Evolutionary conservation across 2,329 filamentous ascomycete genomes (phyloP).

Genomic region (Fusarium coicis): DNA sequence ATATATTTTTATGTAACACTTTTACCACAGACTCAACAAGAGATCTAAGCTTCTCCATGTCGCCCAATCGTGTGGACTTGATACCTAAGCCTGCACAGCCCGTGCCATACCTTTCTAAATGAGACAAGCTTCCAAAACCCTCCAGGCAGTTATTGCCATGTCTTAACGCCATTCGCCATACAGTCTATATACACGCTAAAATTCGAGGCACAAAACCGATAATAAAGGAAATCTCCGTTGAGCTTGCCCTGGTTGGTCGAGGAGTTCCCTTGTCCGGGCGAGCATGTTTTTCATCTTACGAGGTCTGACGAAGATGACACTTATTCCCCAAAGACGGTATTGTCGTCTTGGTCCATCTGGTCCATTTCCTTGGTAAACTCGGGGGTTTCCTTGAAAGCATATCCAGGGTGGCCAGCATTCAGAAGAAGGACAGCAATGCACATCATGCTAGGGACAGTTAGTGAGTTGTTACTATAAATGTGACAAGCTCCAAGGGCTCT

Average conservation of each 20-base stretch:
- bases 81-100: not conserved
- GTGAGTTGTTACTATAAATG: not conserved
- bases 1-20: not conserved
- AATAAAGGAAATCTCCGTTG: not conserved
- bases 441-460: constrained; percentile 36
- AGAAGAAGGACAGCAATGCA: constrained; percentile 34
- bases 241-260: not conserved
- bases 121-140: not conserved
- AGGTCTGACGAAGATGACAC: too few species aligned
- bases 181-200: not conserved
- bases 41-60: not conserved
- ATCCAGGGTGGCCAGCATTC: constrained; percentile 40
- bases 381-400: constrained; percentile 12
- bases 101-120: not conserved
- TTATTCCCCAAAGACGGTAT: not conserved
- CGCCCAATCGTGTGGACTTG: not conserved
- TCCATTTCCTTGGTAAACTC: constrained; percentile 7
- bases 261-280: not conserved
- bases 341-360: not conserved
- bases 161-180: constrained; percentile 26
- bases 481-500: not conserved
- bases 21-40: not conserved
- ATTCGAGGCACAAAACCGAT: not conserved
- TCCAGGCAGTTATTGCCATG: not conserved
- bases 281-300: not conserved